These are phyloP conservation scores for Aspergillus cavernicola DNA, from an alignment of 495 filamentous ascomycete species.

Conservation along the genomic window DNA sequence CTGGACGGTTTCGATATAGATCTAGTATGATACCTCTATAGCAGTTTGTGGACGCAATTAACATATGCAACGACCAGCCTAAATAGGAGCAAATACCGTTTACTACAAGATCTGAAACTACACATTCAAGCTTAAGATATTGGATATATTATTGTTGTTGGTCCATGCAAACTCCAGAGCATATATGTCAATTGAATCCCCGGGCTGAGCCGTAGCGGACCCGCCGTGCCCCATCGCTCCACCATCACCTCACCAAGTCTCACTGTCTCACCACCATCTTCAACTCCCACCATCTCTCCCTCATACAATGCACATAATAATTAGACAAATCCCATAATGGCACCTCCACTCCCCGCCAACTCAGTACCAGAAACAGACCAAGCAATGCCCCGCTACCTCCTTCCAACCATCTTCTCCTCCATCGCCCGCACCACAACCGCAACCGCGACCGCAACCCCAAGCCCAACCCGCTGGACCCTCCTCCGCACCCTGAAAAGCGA, in stretches of 20 bases:
- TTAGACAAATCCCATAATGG: neutral
- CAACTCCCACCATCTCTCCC: neutral
- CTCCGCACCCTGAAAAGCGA: slow-evolving; percentile 41
- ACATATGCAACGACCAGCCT: too few relatives aligned
- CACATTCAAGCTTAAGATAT: too few relatives aligned
- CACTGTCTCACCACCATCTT: neutral
- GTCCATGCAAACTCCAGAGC: too few relatives aligned
- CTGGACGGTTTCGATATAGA: too few relatives aligned
- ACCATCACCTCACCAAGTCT: neutral
- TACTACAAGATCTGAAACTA: too few relatives aligned
- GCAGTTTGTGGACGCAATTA: too few relatives aligned
- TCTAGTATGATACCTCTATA: too few relatives aligned
- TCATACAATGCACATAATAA: neutral
- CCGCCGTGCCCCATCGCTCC: too few relatives aligned
- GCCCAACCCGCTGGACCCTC: slow-evolving; percentile 32
- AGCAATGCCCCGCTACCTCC: neutral
- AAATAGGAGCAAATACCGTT: too few relatives aligned
- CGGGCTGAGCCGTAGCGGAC: too few relatives aligned
- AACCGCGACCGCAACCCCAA: neutral
- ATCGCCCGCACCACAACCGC: neutral
- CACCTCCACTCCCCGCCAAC: neutral
- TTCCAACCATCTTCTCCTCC: slow-evolving; percentile 26
- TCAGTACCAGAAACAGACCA: neutral
- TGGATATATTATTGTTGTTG: too few relatives aligned
- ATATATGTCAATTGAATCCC: too few relatives aligned